Evolutionary conservation across 108 stramenopile genomes (phyloP), one percentile per base, ranked within the genome.

Genomic region (Pseudonitzschia multiseries): DNA sequence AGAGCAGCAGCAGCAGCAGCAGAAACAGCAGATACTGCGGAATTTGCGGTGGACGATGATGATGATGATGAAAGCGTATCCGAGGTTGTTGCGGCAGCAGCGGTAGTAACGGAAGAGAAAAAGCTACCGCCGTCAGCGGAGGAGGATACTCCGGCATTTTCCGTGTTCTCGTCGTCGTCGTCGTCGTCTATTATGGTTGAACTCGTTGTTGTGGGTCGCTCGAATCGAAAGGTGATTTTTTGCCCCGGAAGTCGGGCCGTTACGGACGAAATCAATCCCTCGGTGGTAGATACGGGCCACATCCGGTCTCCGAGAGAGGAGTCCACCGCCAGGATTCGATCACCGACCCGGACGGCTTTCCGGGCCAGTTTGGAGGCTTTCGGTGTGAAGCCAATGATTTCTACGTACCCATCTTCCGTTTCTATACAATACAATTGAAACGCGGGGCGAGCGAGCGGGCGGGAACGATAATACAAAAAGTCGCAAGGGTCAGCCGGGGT

Each of bases 211-310:
- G 18, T 9, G 15, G 27, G 27, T 63, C 91, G 86, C 66, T 89
- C 81, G 76, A 95, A 93, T 8, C 77, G 73, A 68, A 95, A 81
- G 17, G 84, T 74, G 27, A 95, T 86, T 26, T 79, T 56, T 48
- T 87, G 86, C 22, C 94, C 94, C 9, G 91, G 92, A 33, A 96
- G 65, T 17, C 95, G 86, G 28, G 83, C 76, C 14, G 90, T 92
- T 24, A 87, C 85, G 17, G 95, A 89, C n/a, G 89, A 89, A 21
- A 82, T 86, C 53, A 96, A 81, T 8, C 91, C 95, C 56, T 90
- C 89, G 1, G 88, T 84, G 41, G 86, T 92, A 12, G 87, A 86
- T 14, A 93, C 90, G 64, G 93, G 88, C 95, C 95, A 96, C 84
- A 96, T 81, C 31, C 79, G 68, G 20, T 73, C 83, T 24, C 94